Evolutionary conservation across 2,329 filamentous ascomycete species (phyloP).

Genomic region (Onygena corvina): DNA sequence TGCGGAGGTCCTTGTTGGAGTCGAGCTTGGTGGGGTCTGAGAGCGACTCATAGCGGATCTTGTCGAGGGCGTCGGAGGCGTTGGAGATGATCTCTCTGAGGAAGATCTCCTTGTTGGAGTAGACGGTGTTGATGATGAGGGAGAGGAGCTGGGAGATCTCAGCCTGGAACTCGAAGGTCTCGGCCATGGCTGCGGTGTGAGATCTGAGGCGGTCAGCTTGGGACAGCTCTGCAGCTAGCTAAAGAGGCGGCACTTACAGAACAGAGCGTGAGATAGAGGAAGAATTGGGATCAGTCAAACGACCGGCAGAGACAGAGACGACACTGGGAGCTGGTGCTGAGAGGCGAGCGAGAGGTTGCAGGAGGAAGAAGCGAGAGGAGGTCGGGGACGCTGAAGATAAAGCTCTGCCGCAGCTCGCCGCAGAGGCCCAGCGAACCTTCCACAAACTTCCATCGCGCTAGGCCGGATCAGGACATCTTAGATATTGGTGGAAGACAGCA

Average conservation of each 20-base stretch:
- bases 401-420: constrained; percentile 9
- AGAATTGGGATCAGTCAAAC: too few relatives aligned
- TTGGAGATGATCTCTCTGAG: constrained; percentile 97
- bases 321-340: constrained; percentile 12
- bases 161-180: constrained; percentile 99
- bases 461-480: not conserved
- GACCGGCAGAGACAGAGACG: too few relatives aligned
- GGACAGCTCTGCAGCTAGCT: not conserved
- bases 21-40: constrained; percentile 97
- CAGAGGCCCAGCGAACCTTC: constrained; percentile 17
- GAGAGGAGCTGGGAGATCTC: constrained; percentile 99
- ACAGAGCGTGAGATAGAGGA: constrained; percentile 5
- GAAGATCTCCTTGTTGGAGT: constrained; percentile 99
- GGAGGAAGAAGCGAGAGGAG: constrained; percentile 17
- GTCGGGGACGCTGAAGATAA: constrained; percentile 15
- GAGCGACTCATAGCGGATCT: constrained; percentile 97
- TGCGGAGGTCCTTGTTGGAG: constrained; percentile 90
- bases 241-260: not conserved
- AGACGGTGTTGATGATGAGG: constrained; percentile 99
- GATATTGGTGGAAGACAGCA: not conserved
- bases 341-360: constrained; percentile 15
- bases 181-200: constrained; percentile 55
- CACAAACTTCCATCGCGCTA: constrained; percentile 16
- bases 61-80: constrained; percentile 96
- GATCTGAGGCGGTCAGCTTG: constrained; percentile 1